A percentile compares a stretch with the other conserved stretches of the same genome.
Evolutionary conservation across 345 rosid genomes (phyloP).

Genomic region (Eucalyptus decipiens): DNA sequence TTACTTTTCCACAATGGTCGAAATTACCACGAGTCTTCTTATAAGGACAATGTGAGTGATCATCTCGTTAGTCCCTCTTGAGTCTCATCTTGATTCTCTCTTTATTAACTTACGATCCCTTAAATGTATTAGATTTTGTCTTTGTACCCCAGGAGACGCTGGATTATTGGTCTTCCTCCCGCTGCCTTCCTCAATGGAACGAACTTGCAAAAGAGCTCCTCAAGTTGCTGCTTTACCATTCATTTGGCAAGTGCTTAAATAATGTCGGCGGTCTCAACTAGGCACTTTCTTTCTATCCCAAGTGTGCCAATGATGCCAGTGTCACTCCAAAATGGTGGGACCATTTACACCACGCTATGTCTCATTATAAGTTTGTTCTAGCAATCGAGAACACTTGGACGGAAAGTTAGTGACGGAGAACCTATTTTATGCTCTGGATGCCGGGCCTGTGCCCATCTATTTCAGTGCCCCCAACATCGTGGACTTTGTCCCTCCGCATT

Average conservation of each 20-base stretch:
- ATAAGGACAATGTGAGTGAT: no score
- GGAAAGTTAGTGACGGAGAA: slow-evolving; percentile 92
- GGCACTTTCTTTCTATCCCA: slow-evolving; percentile 66
- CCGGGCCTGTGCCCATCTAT: slow-evolving; percentile 72
- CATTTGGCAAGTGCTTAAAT: slow-evolving; percentile 93
- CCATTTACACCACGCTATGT: slow-evolving; percentile 84
- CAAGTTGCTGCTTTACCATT: slow-evolving; percentile 59
- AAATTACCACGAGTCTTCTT: no score
- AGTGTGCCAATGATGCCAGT: slow-evolving; percentile 36
- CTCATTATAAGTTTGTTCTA: slow-evolving; percentile 86
- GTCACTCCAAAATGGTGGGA: slow-evolving; percentile 68
- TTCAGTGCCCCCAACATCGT: slow-evolving; percentile 78
- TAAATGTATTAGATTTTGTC: no score
- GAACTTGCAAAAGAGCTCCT: slow-evolving; percentile 52
- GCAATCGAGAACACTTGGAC: slow-evolving; percentile 80
- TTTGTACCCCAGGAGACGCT: slow-evolving; percentile 56
- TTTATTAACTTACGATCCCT: no score
- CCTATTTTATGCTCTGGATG: slow-evolving; percentile 77
- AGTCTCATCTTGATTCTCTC: no score
- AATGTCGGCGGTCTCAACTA: slow-evolving; percentile 62
- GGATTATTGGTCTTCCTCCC: slow-evolving; percentile 91
- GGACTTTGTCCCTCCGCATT: slow-evolving; percentile 80
- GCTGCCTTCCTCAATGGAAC: slow-evolving; percentile 69
- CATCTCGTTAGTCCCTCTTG: no score
- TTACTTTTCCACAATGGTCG: no score